Conservation (phyloP, 768 basidiomycete species). For the Guyanaporus albipodus region DNA sequence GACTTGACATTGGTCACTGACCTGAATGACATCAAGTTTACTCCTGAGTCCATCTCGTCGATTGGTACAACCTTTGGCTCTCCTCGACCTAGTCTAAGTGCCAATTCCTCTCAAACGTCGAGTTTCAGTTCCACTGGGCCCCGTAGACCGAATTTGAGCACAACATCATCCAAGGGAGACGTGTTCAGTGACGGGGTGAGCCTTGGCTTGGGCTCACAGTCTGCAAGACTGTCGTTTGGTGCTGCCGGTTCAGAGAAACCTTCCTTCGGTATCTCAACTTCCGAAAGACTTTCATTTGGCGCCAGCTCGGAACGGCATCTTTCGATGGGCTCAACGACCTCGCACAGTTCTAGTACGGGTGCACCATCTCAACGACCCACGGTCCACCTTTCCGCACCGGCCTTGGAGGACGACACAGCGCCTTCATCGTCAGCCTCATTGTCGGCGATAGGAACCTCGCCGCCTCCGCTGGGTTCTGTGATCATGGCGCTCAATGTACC, state of each 20-base stretch:
- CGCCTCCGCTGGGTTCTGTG: slow-evolving; percentile 11
- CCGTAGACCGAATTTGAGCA: slow-evolving; percentile 21
- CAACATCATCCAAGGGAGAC: slow-evolving; percentile 20
- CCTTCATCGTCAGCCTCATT: slow-evolving; percentile 6
- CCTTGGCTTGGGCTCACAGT: slow-evolving; percentile 19
- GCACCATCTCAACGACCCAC: slow-evolving; percentile 12
- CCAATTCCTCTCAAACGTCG: slow-evolving; percentile 27
- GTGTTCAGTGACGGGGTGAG: slow-evolving; percentile 11
- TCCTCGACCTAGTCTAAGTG: slow-evolving; percentile 24
- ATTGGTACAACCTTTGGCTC: slow-evolving; percentile 26
- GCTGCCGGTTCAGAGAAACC: slow-evolving; percentile 15
- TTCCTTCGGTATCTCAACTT: slow-evolving; percentile 7
- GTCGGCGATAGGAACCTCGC: slow-evolving; percentile 1
- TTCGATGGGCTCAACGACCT: not conserved
- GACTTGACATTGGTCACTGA: slow-evolving; percentile 26
- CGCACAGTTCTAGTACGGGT: slow-evolving; percentile 6
- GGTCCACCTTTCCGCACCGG: slow-evolving; percentile 1
- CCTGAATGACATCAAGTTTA: slow-evolving; percentile 20
- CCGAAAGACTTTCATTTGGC: slow-evolving; percentile 21
- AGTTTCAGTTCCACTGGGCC: slow-evolving; percentile 25
- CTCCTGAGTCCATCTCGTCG: slow-evolving; percentile 27
- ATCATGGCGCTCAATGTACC: slow-evolving; percentile 17
- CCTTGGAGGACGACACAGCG: slow-evolving; percentile 19
- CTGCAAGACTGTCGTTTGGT: slow-evolving; percentile 17
- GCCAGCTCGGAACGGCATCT: slow-evolving; percentile 17